Conservation (phyloP, 768 basidiomycete genomes). For the Lactarius pseudohatsudake region DNA sequence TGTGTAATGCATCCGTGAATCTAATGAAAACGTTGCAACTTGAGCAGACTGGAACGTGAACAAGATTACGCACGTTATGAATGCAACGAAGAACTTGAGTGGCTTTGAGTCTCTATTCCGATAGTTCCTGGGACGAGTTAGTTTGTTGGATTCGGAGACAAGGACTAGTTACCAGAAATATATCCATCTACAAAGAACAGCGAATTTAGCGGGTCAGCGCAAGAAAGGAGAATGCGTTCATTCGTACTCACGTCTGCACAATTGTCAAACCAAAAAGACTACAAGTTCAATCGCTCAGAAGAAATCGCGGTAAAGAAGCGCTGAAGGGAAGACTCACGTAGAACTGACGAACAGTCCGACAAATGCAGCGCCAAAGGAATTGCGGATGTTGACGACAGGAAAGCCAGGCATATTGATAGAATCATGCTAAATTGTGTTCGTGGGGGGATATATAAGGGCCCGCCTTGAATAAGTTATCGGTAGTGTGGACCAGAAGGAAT, state of each 20-base stretch:
- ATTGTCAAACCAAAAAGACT: too few relatives aligned
- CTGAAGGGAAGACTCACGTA: not conserved
- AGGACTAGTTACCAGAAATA: constrained; percentile 3
- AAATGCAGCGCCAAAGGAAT: constrained; percentile 5
- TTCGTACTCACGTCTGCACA: not conserved
- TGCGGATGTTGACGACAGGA: constrained; percentile 2
- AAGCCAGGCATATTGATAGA: not conserved
- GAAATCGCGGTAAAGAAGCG: not conserved
- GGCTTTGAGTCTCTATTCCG: too few relatives aligned
- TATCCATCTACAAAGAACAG: constrained; percentile 5
- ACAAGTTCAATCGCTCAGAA: not conserved
- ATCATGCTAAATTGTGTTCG: too few relatives aligned
- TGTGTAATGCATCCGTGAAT: constrained; percentile 46
- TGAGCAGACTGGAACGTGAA: too few relatives aligned
- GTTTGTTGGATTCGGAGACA: too few relatives aligned
- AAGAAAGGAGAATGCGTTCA: not conserved
- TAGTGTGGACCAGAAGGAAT: too few relatives aligned
- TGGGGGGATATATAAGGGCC: too few relatives aligned
- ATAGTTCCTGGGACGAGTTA: too few relatives aligned
- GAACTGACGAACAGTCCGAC: constrained; percentile 8
- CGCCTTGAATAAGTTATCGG: too few relatives aligned
- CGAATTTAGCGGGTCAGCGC: not conserved
- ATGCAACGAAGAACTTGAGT: too few relatives aligned
- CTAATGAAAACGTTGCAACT: constrained; percentile 30
- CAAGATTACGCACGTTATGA: not conserved